Evolutionary conservation across 306 rosid species (phyloP).

Genomic region (Spatholobus suberectus): DNA sequence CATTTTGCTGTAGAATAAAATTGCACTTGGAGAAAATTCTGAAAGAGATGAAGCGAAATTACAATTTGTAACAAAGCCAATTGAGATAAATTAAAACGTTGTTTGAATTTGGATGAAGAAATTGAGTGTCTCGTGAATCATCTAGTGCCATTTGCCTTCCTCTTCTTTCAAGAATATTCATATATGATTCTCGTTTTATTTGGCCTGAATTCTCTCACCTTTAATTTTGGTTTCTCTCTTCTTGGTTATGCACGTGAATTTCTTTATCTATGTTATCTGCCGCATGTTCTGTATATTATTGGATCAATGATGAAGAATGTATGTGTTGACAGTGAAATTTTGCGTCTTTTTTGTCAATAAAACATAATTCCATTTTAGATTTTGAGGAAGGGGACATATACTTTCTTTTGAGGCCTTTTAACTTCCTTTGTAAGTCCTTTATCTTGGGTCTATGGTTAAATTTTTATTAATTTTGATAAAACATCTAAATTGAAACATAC

Average conservation of each 20-base stretch:
- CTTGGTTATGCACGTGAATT: not conserved
- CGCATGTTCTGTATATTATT: conserved; percentile 22
- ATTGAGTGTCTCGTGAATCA: too few species aligned
- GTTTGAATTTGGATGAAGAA: conserved; percentile 29
- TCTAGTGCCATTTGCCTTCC: too few species aligned
- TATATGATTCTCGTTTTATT: conserved; percentile 6
- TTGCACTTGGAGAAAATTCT: conserved; percentile 22
- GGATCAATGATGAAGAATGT: conserved; percentile 34
- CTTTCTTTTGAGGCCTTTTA: too few species aligned
- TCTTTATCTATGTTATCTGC: conserved; percentile 6
- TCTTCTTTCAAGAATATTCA: conserved; percentile 22
- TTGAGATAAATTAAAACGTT: not conserved
- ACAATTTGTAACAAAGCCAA: conserved; percentile 34
- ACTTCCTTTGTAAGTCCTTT: too few species aligned
- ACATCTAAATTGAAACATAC: too few species aligned
- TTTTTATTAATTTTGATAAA: too few species aligned
- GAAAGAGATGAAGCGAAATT: conserved; percentile 52
- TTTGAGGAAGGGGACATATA: too few species aligned
- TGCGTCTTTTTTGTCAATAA: too few species aligned
- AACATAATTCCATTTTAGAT: too few species aligned
- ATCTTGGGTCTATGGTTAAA: too few species aligned
- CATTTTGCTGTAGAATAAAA: conserved; percentile 62
- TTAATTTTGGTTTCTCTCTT: not conserved
- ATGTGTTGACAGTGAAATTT: too few species aligned
- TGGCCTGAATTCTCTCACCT: conserved; percentile 3